These are phyloP conservation scores for Nepenthes alata DNA, from an alignment of 179 eudicot genomes.

Conservation along the genomic window DNA sequence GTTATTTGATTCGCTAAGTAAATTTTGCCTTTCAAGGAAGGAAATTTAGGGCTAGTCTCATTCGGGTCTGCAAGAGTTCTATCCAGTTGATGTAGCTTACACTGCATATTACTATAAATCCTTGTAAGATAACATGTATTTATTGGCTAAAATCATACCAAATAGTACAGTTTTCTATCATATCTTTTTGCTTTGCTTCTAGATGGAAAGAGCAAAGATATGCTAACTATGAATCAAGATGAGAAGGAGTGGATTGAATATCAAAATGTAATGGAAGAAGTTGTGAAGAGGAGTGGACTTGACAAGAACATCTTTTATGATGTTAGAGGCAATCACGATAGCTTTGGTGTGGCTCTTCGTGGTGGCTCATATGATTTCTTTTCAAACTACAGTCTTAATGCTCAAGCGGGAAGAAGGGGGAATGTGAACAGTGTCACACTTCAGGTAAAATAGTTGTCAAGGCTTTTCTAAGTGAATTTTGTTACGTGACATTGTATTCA, in stretches of 20 bases:
- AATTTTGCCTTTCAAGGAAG: no score
- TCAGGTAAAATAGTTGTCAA: constrained; percentile 31
- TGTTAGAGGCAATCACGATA: constrained; percentile 91
- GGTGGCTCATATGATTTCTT: constrained; percentile 62
- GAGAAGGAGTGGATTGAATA: constrained; percentile 86
- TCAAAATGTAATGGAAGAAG: constrained; percentile 54
- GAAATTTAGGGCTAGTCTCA: no score
- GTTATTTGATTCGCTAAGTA: no score
- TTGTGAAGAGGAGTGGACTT: constrained; percentile 66
- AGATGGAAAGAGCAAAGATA: constrained; percentile 96
- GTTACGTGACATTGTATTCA: no score
- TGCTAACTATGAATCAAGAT: constrained; percentile 68
- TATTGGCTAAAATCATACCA: no score
- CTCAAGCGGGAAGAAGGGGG: constrained; percentile 48
- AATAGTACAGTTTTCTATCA: background rate
- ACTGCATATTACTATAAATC: no score
- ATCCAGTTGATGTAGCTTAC: no score
- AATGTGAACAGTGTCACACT: constrained; percentile 67
- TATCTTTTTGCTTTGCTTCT: constrained; percentile 3
- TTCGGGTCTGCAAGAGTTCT: no score
- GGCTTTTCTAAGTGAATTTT: background rate
- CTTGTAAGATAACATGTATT: no score
- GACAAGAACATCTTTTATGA: constrained; percentile 60
- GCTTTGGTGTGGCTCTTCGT: constrained; percentile 59
- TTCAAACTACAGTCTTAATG: constrained; percentile 73